Base-by-base conservation (phyloP, 2,329 filamentous ascomycete species). In the Aspergillus ruber region DNA sequence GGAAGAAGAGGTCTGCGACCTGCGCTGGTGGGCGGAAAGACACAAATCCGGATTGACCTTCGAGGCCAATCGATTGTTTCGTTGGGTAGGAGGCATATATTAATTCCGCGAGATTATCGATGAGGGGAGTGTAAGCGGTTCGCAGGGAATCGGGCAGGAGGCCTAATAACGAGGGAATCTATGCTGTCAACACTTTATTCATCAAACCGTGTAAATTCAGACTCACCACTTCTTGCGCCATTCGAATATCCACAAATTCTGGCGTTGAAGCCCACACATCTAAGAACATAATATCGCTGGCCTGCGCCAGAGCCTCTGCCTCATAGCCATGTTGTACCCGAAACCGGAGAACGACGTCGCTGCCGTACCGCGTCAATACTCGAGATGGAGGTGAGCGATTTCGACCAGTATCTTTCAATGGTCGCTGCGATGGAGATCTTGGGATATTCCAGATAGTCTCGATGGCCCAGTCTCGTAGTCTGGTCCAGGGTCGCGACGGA, bases 271-370 rank as follows among this genome's bases (percentile, higher is more conserved):
- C 85, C 93, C 93, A 98, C 1, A 97, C 80, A 63, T 98, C 93
- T 38, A 97, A 75, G 58, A 93, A 85, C 20, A 96, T 78, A 15
- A 82, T 81, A 51, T 86, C 78, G 1, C 84, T 78, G 3, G 88
- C 89, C 48, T 86, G 79, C n/a, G 83, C 78, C 47, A 95, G 73
- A 1, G 84, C 84, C 29, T 72, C 69, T 49, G 87, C 84, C 61
- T 95, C 87, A 17, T 82, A 77, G 3, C 76, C 68, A 21, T 79
- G 83, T 51, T 79, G 83, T 47, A 96, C 73, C 60, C 86, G 88
- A 76, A 97, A 96, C 35, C 93, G 84, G 53, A 97, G 73, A 13
- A 98, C 89, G n/a, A 95, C 77, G 67, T 96, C 84, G 52, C 85
- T 81, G 52, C 82, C 81, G 65, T 95, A 95, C 50, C 74, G 71